phyloP scores from a whole-genome alignment of 2,329 filamentous ascomycete species.

The Chaetomium sp. region DNA sequence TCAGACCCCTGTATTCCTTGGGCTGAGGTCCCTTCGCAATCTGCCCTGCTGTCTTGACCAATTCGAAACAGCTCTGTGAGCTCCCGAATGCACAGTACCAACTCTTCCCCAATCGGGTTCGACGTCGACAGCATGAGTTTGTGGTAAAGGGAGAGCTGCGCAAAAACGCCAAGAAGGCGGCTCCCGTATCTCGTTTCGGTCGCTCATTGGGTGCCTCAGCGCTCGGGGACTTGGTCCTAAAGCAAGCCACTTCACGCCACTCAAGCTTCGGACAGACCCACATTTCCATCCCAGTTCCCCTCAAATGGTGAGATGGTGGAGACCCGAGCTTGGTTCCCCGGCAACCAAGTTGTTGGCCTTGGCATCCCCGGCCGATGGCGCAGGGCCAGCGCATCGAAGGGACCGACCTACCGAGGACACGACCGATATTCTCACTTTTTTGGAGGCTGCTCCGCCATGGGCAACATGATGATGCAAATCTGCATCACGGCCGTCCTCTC shows the following conservation, averaged over 20 bases:
- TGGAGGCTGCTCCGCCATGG: conserved; percentile 9
- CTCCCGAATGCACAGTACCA: neutral
- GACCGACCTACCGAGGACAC: conserved; percentile 9
- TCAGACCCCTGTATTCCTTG: neutral
- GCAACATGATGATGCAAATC: conserved; percentile 3
- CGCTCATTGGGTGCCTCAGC: neutral
- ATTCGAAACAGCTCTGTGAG: neutral
- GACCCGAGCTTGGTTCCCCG: conserved; percentile 25
- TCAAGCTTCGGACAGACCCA: conserved; percentile 7
- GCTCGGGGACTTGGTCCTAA: neutral
- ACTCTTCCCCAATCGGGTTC: neutral
- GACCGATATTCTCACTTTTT: neutral
- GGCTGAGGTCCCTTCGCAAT: neutral
- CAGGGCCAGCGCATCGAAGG: conserved; percentile 15
- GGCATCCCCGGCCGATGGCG: conserved; percentile 10
- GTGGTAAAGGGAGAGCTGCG: neutral
- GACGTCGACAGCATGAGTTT: neutral
- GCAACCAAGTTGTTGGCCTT: conserved; percentile 29
- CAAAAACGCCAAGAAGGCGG: neutral
- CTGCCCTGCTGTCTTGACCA: neutral
- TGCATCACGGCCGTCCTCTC: neutral
- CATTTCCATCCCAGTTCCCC: conserved; percentile 3
- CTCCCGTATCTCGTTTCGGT: conserved; percentile 6
- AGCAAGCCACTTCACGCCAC: neutral
- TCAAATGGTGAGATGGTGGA: neutral